Conservation (phyloP, 306 rosid genomes). For the Acacia confusa region DNA sequence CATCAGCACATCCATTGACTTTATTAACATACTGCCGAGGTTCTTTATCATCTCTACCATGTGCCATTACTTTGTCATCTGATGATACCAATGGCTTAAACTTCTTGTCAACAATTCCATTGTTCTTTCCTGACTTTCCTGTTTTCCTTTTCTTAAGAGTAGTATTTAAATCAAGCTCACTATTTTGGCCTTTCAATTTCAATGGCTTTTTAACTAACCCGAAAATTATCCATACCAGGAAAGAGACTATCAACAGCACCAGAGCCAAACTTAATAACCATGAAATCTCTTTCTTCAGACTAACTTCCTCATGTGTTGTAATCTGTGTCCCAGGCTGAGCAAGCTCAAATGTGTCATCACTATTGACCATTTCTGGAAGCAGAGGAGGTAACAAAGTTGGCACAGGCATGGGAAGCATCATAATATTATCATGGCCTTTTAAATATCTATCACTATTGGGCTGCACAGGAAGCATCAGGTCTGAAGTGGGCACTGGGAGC, state of each 20-base stretch:
- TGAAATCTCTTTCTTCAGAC: background rate
- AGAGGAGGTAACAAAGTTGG: slow-evolving; percentile 17
- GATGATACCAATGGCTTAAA: slow-evolving; percentile 29
- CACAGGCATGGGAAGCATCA: slow-evolving; percentile 26
- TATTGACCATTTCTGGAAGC: slow-evolving; percentile 1
- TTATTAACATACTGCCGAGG: slow-evolving; percentile 7
- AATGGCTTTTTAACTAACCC: slow-evolving; percentile 12
- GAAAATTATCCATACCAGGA: slow-evolving; percentile 29
- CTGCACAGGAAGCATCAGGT: slow-evolving; percentile 40
- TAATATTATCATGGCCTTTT: background rate
- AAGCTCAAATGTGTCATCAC: slow-evolving; percentile 22
- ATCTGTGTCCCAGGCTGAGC: slow-evolving; percentile 22
- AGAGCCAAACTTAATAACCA: slow-evolving; percentile 29
- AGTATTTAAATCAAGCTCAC: slow-evolving; percentile 33
- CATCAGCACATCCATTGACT: slow-evolving; percentile 42
- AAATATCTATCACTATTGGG: slow-evolving; percentile 10
- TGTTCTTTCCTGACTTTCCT: slow-evolving; percentile 42
- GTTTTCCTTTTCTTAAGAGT: slow-evolving; percentile 52
- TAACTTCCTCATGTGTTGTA: slow-evolving; percentile 5
- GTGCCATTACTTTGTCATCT: slow-evolving; percentile 28
- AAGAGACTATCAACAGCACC: slow-evolving; percentile 22
- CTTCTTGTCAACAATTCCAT: slow-evolving; percentile 32
- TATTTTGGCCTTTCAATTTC: slow-evolving; percentile 24
- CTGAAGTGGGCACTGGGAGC: slow-evolving; percentile 32
- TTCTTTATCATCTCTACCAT: slow-evolving; percentile 13